A percentile compares a stretch with the other conserved stretches of the same genome.
These are phyloP conservation scores for Erodium maritimum DNA, from an alignment of 345 rosid genomes.

Conservation along the genomic window DNA sequence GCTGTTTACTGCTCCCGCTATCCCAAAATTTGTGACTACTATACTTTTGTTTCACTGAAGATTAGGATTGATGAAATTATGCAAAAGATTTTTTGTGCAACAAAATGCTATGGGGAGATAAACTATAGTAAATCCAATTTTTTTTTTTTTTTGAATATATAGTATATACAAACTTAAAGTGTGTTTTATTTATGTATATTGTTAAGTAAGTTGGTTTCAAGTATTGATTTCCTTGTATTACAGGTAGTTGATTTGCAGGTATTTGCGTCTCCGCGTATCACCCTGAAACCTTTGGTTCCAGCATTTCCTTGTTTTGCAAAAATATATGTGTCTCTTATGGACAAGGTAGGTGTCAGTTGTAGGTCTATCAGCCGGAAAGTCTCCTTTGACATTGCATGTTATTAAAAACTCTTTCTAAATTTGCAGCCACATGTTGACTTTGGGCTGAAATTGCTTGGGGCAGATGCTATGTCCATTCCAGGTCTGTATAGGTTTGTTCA, in stretches of 20 bases:
- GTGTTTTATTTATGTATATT: no score
- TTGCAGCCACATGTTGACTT: slow-evolving; percentile 31
- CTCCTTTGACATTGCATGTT: not conserved
- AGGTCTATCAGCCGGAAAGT: not conserved
- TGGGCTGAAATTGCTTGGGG: slow-evolving; percentile 61
- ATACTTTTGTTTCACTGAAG: no score
- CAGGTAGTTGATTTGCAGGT: slow-evolving; percentile 94
- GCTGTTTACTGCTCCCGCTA: not conserved
- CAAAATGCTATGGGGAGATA: not conserved
- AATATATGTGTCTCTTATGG: slow-evolving; percentile 83
- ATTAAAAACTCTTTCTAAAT: not conserved
- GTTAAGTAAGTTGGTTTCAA: not conserved
- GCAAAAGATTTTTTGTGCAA: not conserved
- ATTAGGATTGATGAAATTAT: no score
- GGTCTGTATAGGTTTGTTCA: slow-evolving; percentile 74
- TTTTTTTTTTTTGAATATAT: no score
- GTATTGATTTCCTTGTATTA: slow-evolving; percentile 11
- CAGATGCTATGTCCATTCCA: slow-evolving; percentile 92
- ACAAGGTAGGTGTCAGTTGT: slow-evolving; percentile 47
- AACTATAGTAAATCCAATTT: no score
- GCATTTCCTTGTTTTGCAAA: slow-evolving; percentile 92
- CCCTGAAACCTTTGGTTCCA: slow-evolving; percentile 83
- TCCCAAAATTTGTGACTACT: no score
- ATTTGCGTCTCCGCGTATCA: slow-evolving; percentile 81
- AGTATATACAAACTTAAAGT: no score